Percentiles rank a stretch among this genome's conserved stretches.
phyloP scores from a whole-genome alignment of 805 yeast genomes.

The Saturnispora gosingensis region DNA sequence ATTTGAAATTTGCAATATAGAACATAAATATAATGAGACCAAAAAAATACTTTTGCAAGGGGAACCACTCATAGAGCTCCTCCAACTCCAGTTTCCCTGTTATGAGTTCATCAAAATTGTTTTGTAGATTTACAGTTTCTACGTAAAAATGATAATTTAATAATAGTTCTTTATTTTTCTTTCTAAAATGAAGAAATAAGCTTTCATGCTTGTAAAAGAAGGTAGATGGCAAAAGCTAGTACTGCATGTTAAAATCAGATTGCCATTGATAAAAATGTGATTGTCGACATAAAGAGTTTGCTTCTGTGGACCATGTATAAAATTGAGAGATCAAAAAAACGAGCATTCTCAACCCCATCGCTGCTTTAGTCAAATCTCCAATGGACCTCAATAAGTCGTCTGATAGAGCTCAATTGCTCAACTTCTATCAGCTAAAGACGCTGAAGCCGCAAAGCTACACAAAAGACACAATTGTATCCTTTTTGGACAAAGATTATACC shows the following conservation, averaged over 20 bases:
- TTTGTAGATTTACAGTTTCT: neutral
- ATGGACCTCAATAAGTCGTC: slow-evolving; percentile 5
- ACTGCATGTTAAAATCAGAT: no score
- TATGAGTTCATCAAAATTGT: neutral
- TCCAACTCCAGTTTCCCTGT: neutral
- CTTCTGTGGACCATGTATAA: neutral
- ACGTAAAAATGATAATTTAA: neutral
- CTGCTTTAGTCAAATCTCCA: neutral
- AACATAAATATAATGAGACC: neutral
- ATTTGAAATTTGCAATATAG: neutral
- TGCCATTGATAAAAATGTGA: no score
- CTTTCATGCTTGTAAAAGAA: no score
- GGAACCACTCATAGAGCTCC: neutral
- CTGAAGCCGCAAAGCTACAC: slow-evolving; percentile 30
- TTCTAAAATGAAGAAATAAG: no score
- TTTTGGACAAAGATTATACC: slow-evolving; percentile 13
- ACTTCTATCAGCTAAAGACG: slow-evolving; percentile 37
- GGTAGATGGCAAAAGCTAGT: no score
- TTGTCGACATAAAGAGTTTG: neutral
- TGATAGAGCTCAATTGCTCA: slow-evolving; percentile 16
- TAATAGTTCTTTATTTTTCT: no score
- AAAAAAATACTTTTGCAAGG: neutral
- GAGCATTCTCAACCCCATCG: neutral
- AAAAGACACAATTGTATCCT: slow-evolving; percentile 17
- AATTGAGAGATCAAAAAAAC: neutral